Conservation (phyloP, 208 protist genomes). For the Leishmania gerbilli region DNA sequence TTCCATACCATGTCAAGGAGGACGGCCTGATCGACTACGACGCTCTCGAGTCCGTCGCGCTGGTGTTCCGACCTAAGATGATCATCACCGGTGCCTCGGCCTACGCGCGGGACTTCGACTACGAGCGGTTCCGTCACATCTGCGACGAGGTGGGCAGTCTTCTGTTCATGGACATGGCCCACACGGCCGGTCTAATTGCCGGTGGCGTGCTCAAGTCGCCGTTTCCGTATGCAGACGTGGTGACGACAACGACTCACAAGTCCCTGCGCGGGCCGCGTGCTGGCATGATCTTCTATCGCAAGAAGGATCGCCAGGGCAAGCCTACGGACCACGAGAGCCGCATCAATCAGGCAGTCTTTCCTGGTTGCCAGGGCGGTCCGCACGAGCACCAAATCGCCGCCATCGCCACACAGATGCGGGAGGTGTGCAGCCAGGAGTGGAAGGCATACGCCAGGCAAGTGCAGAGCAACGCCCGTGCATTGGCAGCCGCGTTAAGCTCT, state of each 20-base stretch:
- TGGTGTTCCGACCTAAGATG: conserved; percentile 95
- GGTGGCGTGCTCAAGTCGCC: conserved; percentile 82
- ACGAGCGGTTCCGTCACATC: conserved; percentile 87
- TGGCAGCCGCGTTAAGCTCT: conserved; percentile 82
- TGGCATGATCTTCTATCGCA: conserved; percentile 98
- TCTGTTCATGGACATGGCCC: conserved; percentile 99
- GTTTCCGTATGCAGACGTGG: conserved; percentile 98
- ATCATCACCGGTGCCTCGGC: conserved; percentile 97
- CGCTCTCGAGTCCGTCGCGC: conserved; percentile 80
- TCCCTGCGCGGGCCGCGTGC: conserved; percentile 98
- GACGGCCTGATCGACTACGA: conserved; percentile 98
- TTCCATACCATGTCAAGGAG: conserved; percentile 95
- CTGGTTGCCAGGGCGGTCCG: conserved; percentile 97
- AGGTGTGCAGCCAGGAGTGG: conserved; percentile 94
- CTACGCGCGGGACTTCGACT: conserved; percentile 98
- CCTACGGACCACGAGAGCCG: conserved; percentile 89
- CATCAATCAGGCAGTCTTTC: conserved; percentile 99
- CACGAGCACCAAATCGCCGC: conserved; percentile 98
- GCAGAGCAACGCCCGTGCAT: conserved; percentile 81
- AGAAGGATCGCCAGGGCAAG: conserved; percentile 72
- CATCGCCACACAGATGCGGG: conserved; percentile 95
- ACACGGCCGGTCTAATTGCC: conserved; percentile 96
- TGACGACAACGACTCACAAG: conserved; percentile 99
- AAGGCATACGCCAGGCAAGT: conserved; percentile 94
- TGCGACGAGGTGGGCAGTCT: conserved; percentile 90